Evolutionary conservation across 1,139 yeast species (phyloP).

Genomic region (Debaryomyces subglobosus): DNA sequence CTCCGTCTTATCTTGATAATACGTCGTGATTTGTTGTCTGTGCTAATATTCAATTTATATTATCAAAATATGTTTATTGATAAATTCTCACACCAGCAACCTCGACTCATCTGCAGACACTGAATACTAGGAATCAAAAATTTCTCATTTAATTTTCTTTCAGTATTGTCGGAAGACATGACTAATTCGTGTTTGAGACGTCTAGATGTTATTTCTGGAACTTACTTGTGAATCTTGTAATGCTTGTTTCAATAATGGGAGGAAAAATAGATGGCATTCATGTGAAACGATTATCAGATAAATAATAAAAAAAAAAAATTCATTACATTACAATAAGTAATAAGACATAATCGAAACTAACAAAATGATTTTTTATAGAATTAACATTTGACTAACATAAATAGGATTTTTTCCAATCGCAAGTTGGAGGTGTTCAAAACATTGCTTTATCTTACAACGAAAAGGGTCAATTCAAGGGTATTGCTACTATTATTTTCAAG

Average conservation of each 20-base stretch:
- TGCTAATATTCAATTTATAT: not conserved
- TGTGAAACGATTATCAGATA: conserved; percentile 3
- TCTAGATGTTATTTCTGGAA: not conserved
- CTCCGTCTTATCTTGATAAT: not conserved
- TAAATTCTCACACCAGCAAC: not conserved
- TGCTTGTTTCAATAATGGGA: not conserved
- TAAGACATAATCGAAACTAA: conserved; percentile 5
- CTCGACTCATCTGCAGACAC: not conserved
- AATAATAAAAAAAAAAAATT: not conserved
- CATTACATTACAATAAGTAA: conserved; percentile 6
- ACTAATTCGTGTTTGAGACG: not conserved
- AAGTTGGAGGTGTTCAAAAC: conserved; percentile 81
- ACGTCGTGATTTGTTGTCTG: not conserved
- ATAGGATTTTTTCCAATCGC: conserved; percentile 87
- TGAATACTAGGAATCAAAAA: not conserved
- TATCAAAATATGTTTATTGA: not conserved
- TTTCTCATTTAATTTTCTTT: not conserved
- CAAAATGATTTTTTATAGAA: conserved; percentile 1
- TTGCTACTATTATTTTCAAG: conserved; percentile 82
- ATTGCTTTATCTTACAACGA: conserved; percentile 81
- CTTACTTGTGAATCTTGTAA: not conserved
- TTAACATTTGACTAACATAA: conserved; percentile 12
- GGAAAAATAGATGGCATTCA: not conserved
- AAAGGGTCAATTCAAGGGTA: conserved; percentile 89
- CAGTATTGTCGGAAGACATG: not conserved